phyloP scores from a whole-genome alignment of 768 basidiomycete species.

The Guyanaporus albipodus region DNA sequence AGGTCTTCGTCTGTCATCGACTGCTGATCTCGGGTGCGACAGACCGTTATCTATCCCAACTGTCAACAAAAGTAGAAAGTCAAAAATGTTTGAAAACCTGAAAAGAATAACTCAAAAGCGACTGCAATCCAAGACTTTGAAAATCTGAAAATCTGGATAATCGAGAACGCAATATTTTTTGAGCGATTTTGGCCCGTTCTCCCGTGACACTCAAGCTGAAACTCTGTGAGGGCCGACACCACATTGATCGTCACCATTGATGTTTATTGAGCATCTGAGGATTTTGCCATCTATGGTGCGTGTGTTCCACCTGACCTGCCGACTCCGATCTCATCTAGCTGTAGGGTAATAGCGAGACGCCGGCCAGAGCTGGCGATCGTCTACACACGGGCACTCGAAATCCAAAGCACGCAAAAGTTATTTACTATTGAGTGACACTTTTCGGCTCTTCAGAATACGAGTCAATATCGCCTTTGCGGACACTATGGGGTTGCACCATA shows the following conservation, averaged over 20 bases:
- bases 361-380: slow-evolving; percentile 12
- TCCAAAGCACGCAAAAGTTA: background rate
- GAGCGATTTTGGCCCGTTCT: background rate
- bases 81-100: slow-evolving; percentile 1
- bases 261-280: background rate
- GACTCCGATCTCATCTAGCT: slow-evolving; percentile 1
- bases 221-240: background rate
- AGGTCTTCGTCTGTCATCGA: background rate
- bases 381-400: background rate
- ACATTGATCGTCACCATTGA: background rate
- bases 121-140: background rate
- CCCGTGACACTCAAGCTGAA: background rate
- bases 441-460: background rate
- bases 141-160: background rate
- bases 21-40: background rate
- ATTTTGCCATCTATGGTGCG: slow-evolving; percentile 4
- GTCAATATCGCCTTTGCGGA: background rate
- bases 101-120: background rate
- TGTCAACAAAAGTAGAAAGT: background rate
- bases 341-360: slow-evolving; percentile 8
- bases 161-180: background rate
- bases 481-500: too few species aligned
- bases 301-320: background rate
- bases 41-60: background rate
- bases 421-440: background rate